Base-by-base conservation (phyloP, 768 basidiomycete genomes). In the Tylopilus vinaceipallidus region DNA sequence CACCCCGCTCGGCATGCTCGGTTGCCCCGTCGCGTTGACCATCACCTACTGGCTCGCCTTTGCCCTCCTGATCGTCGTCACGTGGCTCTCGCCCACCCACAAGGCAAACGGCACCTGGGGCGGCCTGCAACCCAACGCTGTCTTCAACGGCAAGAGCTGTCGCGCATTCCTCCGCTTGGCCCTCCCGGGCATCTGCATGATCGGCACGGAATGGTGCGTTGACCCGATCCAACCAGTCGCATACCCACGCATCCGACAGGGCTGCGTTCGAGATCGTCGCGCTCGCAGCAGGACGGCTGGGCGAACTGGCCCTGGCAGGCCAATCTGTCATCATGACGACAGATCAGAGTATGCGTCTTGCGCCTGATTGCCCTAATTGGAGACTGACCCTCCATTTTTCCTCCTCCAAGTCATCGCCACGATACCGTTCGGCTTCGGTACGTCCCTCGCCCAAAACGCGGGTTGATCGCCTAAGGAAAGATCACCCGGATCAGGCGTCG, bases 181-280 rank as follows among this genome's bases (percentile, higher is more conserved):
- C 0, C 57, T 89, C n/a, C 86, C 88, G 0, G 88, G 87, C 0
- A 86, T 90, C 37, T 58, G 88, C 23, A 88, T 88, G 86, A 79
- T 88, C 24, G 85, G 84, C 19, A 87, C 86, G 4, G 88, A 91
- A 71, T 91, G 87, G 87, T 87, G 59, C 46, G 75, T 46, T 51
- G 6, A 16, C 24, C 27, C 33, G 29, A 46, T 12, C 4, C 41
- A 13, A 29, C 6, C 12, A 30, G 11, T 22, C 22, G n/a, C 4
- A n/a, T 8, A 40, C 30, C 27, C n/a, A 50, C 36, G 36, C n/a
- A 52, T 39, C 3, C 26, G 37, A 50, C 34, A 88, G 87, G 87
- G 84, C 83, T 37, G 84, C 87, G 0, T 91, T 90, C 55, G 88
- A 91, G 61, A 87, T 90, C 33, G 88, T 90, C 11, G 86, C 88